A percentile compares a stretch with the other conserved stretches of the same genome.
Evolutionary conservation across 176 grass and related monocot species (phyloP).

Genomic region (Avena sativa): DNA sequence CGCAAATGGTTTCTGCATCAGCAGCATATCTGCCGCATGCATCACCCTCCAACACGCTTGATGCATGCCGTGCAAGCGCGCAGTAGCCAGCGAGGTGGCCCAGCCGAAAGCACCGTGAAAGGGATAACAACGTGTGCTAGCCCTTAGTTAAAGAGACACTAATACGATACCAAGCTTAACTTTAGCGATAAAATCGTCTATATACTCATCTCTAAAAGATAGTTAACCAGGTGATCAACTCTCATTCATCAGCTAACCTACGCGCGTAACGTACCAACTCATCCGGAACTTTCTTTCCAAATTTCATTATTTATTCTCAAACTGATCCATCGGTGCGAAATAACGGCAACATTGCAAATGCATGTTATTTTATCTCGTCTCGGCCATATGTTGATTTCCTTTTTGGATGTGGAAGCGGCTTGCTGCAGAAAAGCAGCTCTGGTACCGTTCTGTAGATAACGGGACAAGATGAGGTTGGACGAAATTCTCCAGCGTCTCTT

Average conservation of each 20-base stretch:
- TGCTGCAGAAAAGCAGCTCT: no score
- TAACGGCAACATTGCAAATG: no score
- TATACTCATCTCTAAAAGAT: neutral
- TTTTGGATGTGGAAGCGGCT: no score
- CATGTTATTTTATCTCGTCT: no score
- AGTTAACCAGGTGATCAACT: conserved; percentile 3
- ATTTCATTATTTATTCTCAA: no score
- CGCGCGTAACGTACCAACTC: neutral
- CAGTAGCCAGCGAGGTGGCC: neutral
- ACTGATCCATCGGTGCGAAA: no score
- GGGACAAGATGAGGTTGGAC: no score
- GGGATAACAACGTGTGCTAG: conserved; percentile 31
- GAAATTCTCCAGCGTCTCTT: no score
- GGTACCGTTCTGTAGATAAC: no score
- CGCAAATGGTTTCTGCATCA: conserved; percentile 50
- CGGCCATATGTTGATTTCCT: no score
- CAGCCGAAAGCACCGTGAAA: neutral
- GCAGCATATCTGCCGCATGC: no score
- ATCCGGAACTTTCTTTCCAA: no score
- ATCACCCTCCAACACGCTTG: neutral
- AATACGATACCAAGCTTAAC: conserved; percentile 30
- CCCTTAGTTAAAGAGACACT: conserved; percentile 32
- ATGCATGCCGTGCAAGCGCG: conserved; percentile 31
- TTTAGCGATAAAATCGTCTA: neutral
- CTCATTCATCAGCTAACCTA: neutral